Percentiles rank a stretch among this genome's conserved stretches.
phyloP scores from a whole-genome alignment of 2,329 filamentous ascomycete genomes.

The Sordariomycetes sp. region DNA sequence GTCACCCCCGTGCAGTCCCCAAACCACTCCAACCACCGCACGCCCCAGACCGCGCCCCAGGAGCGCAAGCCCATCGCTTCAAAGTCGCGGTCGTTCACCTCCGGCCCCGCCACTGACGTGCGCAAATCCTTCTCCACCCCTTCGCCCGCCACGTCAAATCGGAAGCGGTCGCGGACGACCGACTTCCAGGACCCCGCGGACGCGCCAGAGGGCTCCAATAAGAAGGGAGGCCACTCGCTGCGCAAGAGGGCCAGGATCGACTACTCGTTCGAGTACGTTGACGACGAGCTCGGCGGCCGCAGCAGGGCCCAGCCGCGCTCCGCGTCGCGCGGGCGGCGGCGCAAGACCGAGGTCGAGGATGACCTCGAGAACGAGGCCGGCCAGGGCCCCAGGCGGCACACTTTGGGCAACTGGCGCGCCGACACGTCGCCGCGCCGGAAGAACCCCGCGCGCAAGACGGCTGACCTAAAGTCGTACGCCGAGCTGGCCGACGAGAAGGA shows the following conservation, averaged over 20 bases:
- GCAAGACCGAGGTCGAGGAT: slow-evolving; percentile 22
- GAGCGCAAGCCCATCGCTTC: slow-evolving; percentile 12
- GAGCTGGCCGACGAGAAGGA: slow-evolving; percentile 32
- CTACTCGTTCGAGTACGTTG: slow-evolving; percentile 43
- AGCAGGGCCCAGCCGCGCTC: slow-evolving; percentile 12
- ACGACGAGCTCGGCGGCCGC: slow-evolving; percentile 29
- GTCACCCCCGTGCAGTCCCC: background rate
- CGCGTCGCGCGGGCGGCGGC: slow-evolving; percentile 21
- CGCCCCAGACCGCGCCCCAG: slow-evolving; percentile 18
- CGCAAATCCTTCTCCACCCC: background rate
- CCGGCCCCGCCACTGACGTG: background rate
- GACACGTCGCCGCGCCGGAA: slow-evolving; percentile 22
- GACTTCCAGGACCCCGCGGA: slow-evolving; percentile 1
- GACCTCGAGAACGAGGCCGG: slow-evolving; percentile 17
- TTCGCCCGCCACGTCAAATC: background rate
- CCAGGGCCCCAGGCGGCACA: slow-evolving; percentile 21
- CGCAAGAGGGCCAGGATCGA: slow-evolving; percentile 46
- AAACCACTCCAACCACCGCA: slow-evolving; percentile 11
- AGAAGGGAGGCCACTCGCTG: slow-evolving; percentile 47
- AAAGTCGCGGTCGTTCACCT: background rate
- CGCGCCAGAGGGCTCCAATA: slow-evolving; percentile 4
- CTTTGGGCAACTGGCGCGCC: slow-evolving; percentile 22
- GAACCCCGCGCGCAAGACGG: slow-evolving; percentile 26
- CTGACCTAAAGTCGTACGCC: slow-evolving; percentile 19
- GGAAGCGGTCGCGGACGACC: background rate